phyloP scores from a whole-genome alignment of 1,139 yeast species.

The Yamadazyma mexicana region DNA sequence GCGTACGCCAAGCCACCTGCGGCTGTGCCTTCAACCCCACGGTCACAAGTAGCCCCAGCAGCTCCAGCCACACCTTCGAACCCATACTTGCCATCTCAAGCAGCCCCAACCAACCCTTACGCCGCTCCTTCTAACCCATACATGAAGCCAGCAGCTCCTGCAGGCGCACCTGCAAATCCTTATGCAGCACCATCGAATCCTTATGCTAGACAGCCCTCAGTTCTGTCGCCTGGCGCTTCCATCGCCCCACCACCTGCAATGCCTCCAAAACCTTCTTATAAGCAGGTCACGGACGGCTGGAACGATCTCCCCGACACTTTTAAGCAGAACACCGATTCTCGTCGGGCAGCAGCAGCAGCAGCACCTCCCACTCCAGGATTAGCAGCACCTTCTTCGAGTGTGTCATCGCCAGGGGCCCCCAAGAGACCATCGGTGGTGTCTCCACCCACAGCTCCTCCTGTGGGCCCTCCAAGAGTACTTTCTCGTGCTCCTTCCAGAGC shows the following conservation, averaged over 20 bases:
- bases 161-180: slow-evolving; percentile 4
- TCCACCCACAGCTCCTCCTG: slow-evolving; percentile 22
- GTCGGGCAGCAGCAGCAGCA: slow-evolving; percentile 51
- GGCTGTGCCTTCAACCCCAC: slow-evolving; percentile 6
- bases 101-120: slow-evolving; percentile 17
- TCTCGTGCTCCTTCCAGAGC: slow-evolving; percentile 31
- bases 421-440: slow-evolving; percentile 16
- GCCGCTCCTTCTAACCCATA: slow-evolving; percentile 7
- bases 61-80: slow-evolving; percentile 1
- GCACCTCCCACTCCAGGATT: slow-evolving; percentile 25
- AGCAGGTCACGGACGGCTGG: slow-evolving; percentile 82
- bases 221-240: slow-evolving; percentile 8
- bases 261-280: slow-evolving; percentile 44
- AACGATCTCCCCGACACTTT: slow-evolving; percentile 83
- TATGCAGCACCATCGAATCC: slow-evolving; percentile 16
- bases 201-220: slow-evolving; percentile 13
- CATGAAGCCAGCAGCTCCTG: background rate
- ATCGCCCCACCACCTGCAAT: slow-evolving; percentile 14
- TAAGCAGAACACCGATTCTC: slow-evolving; percentile 47
- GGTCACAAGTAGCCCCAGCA: slow-evolving; percentile 3
- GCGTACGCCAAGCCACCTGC: background rate
- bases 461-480: slow-evolving; percentile 32
- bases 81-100: slow-evolving; percentile 2
- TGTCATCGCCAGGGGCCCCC: slow-evolving; percentile 9
- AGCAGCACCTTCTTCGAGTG: slow-evolving; percentile 13